A percentile compares a stretch with the other conserved stretches of the same genome.
These are phyloP conservation scores for Trypanosoma melophagium DNA, from an alignment of 208 protist genomes.

Conservation along the genomic window DNA sequence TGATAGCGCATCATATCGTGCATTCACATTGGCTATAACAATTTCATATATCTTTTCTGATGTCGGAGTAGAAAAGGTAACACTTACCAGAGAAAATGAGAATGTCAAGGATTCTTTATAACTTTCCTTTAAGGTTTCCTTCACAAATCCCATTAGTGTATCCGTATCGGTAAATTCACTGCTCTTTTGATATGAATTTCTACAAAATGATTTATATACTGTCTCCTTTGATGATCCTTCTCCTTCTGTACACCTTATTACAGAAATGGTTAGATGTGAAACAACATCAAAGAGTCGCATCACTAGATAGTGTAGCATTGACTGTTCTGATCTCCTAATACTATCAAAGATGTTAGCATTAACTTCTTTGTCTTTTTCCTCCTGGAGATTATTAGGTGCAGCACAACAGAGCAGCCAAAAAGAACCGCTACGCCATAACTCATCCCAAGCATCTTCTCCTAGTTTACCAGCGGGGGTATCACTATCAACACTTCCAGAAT, in stretches of 20 bases:
- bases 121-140: not conserved
- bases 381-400: not conserved
- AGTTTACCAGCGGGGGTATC: not conserved
- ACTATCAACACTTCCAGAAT: constrained; percentile 13
- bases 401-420: constrained; percentile 20
- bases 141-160: constrained; percentile 12
- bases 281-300: constrained; percentile 10
- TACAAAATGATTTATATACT: not conserved
- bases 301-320: constrained; percentile 7
- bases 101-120: not conserved
- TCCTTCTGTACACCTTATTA: constrained; percentile 19
- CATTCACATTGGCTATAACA: constrained; percentile 12
- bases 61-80: constrained; percentile 14
- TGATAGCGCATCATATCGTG: constrained; percentile 7
- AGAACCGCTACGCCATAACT: constrained; percentile 15
- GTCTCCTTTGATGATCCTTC: not conserved
- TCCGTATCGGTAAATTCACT: constrained; percentile 10
- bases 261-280: constrained; percentile 5
- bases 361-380: not conserved
- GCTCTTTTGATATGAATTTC: constrained; percentile 1
- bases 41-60: constrained; percentile 14
- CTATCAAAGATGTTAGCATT: not conserved
- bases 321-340: not conserved
- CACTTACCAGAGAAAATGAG: constrained; percentile 19
- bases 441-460: constrained; percentile 14